phyloP scores from a whole-genome alignment of 1,284 basidiomycete genomes.

The Trametes pubescens region DNA sequence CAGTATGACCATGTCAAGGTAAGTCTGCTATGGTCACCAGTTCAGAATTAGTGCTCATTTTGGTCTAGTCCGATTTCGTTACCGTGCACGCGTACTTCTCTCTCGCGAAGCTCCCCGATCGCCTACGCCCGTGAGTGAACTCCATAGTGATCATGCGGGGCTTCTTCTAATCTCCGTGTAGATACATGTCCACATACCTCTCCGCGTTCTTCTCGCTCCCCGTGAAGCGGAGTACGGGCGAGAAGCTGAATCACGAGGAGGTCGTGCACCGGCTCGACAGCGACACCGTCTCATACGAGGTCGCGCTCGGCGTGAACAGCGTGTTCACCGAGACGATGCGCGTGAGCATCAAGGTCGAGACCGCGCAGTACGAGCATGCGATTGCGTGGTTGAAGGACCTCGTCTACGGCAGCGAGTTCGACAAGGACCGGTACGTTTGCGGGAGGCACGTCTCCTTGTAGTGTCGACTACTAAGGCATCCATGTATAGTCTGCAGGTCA shows the following conservation, averaged over 20 bases:
- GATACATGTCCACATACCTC: conserved; percentile 86
- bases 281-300: conserved; percentile 91
- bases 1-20: conserved; percentile 92
- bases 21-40: conserved; percentile 31
- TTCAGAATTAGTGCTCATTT: not conserved
- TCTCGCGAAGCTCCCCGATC: conserved; percentile 71
- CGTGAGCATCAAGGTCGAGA: conserved; percentile 87
- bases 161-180: conserved; percentile 42
- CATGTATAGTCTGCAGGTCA: conserved; percentile 76
- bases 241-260: conserved; percentile 83
- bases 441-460: not conserved
- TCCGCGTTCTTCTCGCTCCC: conserved; percentile 92
- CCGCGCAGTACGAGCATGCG: conserved; percentile 80
- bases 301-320: conserved; percentile 73
- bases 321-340: conserved; percentile 82
- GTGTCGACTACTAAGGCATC: not conserved
- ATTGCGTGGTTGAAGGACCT: conserved; percentile 92
- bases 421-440: conserved; percentile 75
- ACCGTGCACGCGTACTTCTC: conserved; percentile 85
- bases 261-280: conserved; percentile 92
- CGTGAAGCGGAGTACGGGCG: conserved; percentile 75
- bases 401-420: conserved; percentile 84
- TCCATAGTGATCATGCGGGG: conserved; percentile 5
- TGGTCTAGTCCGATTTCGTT: conserved; percentile 87
- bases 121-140: conserved; percentile 71